Percentiles rank a stretch among this genome's conserved stretches.
Conservation (phyloP, 192 early-diverging fungal genomes). For the Dissophora ornata region DNA sequence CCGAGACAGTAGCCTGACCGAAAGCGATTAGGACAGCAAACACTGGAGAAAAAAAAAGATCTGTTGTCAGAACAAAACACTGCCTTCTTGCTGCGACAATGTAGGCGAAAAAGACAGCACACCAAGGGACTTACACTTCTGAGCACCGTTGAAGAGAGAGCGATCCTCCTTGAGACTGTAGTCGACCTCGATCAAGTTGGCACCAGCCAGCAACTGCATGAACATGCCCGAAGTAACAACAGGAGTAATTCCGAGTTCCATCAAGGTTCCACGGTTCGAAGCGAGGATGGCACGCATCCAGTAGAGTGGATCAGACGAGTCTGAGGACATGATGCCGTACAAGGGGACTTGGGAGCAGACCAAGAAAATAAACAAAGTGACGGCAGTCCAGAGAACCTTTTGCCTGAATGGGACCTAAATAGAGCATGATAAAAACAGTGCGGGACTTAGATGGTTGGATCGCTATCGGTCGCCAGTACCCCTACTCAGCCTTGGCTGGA, state of each 20-base stretch:
- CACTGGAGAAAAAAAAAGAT: too few relatives aligned
- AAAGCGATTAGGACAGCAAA: slow-evolving; percentile 99
- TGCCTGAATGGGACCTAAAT: slow-evolving; percentile 93
- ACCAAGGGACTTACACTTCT: slow-evolving; percentile 84
- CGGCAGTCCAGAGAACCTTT: slow-evolving; percentile 99
- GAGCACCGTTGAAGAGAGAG: slow-evolving; percentile 97
- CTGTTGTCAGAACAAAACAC: too few relatives aligned
- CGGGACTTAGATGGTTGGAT: too few relatives aligned
- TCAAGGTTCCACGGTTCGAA: slow-evolving; percentile 99
- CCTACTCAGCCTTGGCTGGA: not conserved
- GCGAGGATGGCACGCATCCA: slow-evolving; percentile 99
- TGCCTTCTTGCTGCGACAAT: too few relatives aligned
- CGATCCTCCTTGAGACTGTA: slow-evolving; percentile 98
- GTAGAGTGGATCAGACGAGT: slow-evolving; percentile 98
- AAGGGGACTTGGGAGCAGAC: slow-evolving; percentile 99
- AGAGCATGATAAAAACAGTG: not conserved
- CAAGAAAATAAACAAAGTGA: slow-evolving; percentile 99
- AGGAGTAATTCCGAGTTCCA: slow-evolving; percentile 99
- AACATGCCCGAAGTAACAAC: slow-evolving; percentile 99
- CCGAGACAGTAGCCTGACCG: slow-evolving; percentile 97
- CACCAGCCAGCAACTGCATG: slow-evolving; percentile 99
- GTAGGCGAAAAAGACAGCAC: too few relatives aligned
- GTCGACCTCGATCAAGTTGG: slow-evolving; percentile 98
- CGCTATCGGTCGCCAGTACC: not conserved
- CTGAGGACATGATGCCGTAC: slow-evolving; percentile 99